Conservation (phyloP, 1,284 basidiomycete genomes). For the Ceratobasidium sp. region DNA sequence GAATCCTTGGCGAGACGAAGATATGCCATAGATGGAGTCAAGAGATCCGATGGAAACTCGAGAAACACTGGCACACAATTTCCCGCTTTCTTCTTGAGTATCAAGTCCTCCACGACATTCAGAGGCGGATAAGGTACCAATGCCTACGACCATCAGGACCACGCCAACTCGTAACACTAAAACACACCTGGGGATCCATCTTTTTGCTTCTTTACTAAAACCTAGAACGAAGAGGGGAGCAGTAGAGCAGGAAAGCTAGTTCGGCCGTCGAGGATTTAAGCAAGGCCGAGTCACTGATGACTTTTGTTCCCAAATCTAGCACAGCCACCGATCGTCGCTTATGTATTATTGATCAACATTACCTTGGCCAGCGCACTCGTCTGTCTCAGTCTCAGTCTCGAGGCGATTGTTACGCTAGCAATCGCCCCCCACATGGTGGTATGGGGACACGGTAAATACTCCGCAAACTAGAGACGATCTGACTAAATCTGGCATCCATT, state of each 20-base stretch:
- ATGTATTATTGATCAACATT: no score
- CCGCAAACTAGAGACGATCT: no score
- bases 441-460: no score
- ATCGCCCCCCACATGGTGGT: no score
- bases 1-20: slow-evolving; percentile 91
- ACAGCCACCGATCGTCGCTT: no score
- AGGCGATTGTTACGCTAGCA: no score
- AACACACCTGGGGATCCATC: slow-evolving; percentile 36
- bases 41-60: slow-evolving; percentile 91
- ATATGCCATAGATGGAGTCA: slow-evolving; percentile 98
- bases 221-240: background rate
- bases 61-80: slow-evolving; percentile 94
- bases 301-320: slow-evolving; percentile 27
- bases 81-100: slow-evolving; percentile 78
- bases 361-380: no score
- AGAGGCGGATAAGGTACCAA: slow-evolving; percentile 64
- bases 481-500: no score
- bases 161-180: background rate
- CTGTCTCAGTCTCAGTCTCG: no score
- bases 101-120: slow-evolving; percentile 70
- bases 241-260: background rate
- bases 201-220: no score
- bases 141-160: slow-evolving; percentile 26
- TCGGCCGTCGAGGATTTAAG: slow-evolving; percentile 19
- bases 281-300: slow-evolving; percentile 22